phyloP scores from a whole-genome alignment of 164 flowering plant species.

The Macadamia tetraphylla region DNA sequence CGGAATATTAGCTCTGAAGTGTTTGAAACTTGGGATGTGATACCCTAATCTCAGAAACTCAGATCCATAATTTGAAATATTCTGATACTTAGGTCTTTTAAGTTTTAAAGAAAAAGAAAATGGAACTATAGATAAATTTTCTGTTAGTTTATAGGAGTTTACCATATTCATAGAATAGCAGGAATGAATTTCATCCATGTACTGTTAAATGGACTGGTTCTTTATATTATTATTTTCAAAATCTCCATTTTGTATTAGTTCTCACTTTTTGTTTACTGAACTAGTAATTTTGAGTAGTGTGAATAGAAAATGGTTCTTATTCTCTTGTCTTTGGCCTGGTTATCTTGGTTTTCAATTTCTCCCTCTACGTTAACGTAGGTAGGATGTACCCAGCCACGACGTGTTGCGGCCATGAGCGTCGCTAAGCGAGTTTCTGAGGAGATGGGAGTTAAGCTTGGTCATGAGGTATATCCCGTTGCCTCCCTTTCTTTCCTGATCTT shows the following conservation, averaged over 20 bases:
- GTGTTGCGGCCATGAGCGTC: constrained; percentile 99
- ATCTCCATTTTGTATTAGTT: not conserved
- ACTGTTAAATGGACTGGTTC: not conserved
- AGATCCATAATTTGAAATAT: too few relatives aligned
- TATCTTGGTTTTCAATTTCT: not conserved
- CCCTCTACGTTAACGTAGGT: constrained; percentile 31
- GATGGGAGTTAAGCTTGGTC: constrained; percentile 99
- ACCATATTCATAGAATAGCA: too few relatives aligned
- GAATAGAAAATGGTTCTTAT: not conserved
- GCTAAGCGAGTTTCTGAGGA: constrained; percentile 98
- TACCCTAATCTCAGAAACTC: too few relatives aligned
- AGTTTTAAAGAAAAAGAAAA: too few relatives aligned
- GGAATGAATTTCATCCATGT: too few relatives aligned
- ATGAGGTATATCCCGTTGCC: constrained; percentile 55
- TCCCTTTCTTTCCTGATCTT: too few relatives aligned
- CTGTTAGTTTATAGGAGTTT: too few relatives aligned
- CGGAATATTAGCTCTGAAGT: too few relatives aligned
- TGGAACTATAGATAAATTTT: too few relatives aligned
- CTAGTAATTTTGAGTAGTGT: not conserved
- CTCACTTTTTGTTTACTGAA: not conserved
- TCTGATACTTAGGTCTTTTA: too few relatives aligned
- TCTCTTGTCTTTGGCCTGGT: not conserved
- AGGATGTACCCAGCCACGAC: constrained; percentile 95
- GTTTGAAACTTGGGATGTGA: too few relatives aligned
- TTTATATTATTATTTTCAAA: too few relatives aligned